Evolutionary conservation across 169 alveolate species (phyloP).

Genomic region (Plasmodium reichenowi): DNA sequence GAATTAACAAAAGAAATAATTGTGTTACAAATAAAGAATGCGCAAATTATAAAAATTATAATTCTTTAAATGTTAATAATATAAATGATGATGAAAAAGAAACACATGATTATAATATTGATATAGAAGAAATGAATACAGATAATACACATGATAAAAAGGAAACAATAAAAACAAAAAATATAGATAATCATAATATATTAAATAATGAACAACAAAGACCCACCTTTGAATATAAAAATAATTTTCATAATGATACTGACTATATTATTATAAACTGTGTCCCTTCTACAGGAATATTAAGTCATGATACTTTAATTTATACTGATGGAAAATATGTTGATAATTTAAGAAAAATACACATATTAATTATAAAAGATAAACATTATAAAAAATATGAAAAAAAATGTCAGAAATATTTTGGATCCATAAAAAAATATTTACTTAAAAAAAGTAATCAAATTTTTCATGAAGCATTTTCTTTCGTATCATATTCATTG

Average conservation of each 20-base stretch:
- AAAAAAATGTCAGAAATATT: conserved; percentile 25
- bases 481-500: conserved; percentile 38
- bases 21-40: neutral
- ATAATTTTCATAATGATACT: neutral
- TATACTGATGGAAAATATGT: conserved; percentile 74
- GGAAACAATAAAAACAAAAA: neutral
- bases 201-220: neutral
- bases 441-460: conserved; percentile 52
- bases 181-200: neutral
- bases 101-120: neutral
- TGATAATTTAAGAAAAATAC: conserved; percentile 50
- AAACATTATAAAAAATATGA: conserved; percentile 60
- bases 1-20: neutral
- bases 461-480: conserved; percentile 51
- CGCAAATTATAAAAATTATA: neutral
- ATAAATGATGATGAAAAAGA: neutral
- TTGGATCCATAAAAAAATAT: conserved; percentile 49
- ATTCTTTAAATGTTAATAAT: neutral
- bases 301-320: conserved; percentile 53
- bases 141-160: neutral
- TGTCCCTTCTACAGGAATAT: conserved; percentile 41
- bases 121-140: neutral
- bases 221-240: neutral
- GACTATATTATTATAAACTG: conserved; percentile 46
- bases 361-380: conserved; percentile 53